phyloP scores from a whole-genome alignment of 192 early-diverging fungal species.

The Linnemannia zychae region DNA sequence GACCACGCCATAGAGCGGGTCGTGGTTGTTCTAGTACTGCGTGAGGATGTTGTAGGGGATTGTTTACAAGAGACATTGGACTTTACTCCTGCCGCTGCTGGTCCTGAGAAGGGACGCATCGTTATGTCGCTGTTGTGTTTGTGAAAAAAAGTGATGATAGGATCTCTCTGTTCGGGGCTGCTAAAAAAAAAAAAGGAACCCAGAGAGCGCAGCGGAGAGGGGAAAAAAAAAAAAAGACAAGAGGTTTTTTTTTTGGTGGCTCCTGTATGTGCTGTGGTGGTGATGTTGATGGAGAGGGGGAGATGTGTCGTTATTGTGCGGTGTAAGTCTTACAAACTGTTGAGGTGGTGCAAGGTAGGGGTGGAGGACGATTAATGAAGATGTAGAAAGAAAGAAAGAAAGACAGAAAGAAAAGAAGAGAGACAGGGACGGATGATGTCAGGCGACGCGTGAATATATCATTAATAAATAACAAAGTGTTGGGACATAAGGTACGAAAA shows the following conservation, averaged over 20 bases:
- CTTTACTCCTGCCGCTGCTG: conserved; percentile 10
- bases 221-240: too few relatives aligned
- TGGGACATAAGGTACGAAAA: neutral
- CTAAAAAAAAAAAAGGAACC: too few relatives aligned
- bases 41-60: neutral
- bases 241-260: too few relatives aligned
- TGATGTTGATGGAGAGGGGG: too few relatives aligned
- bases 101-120: neutral
- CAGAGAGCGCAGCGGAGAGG: too few relatives aligned
- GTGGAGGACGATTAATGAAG: conserved; percentile 1
- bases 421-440: neutral
- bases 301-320: too few relatives aligned
- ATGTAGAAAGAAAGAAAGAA: neutral
- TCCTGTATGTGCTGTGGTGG: too few relatives aligned
- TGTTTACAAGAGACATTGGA: neutral
- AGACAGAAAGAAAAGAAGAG: conserved; percentile 3
- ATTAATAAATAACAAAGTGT: neutral
- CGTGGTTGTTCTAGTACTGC: neutral
- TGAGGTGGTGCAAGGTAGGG: neutral
- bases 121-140: neutral
- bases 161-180: too few relatives aligned
- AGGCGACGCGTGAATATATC: neutral
- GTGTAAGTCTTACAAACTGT: neutral
- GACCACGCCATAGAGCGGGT: conserved; percentile 21
- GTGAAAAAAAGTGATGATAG: too few relatives aligned